Evolutionary conservation across 371 early-diverging fungal species (phyloP), one percentile per base, ranked within the genome.

Genomic region (Paraphysoderma sedebokerense): DNA sequence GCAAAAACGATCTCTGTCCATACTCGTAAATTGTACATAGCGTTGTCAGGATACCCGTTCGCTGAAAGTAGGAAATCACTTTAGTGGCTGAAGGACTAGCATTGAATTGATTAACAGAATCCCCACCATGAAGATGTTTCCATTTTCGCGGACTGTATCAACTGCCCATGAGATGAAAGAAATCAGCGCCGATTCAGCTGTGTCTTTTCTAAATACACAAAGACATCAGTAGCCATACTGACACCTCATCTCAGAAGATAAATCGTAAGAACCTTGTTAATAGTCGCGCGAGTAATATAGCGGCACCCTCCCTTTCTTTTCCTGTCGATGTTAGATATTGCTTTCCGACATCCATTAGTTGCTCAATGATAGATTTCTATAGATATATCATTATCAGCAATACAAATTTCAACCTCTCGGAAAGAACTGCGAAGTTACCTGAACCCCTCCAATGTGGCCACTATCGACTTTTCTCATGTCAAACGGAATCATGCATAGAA

Each of bases 401-500:
- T n/a, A n/a, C n/a, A n/a, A n/a, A 4, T 41, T 28, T 24, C 5
- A 2, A n/a, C 20, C 15, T 44, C 42, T 26, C 47, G 1, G 27
- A 34, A 13, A 17, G 35, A 34, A 34, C 53, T 17, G 28, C 42
- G 29, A 12, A 24, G 15, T 40, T 30, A 11, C 27, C 44, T 9
- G 48, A 24, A 29, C 13, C 13, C 42, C 32, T 5, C 36, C 44
- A 2, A 24, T 47, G 2, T 54, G 46, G 1, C 73, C 70, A 52
- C 82, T 81, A 55, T 90, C 92, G 19, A 93, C 72, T 17, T 65
- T 76, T 48, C 67, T 70, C 13, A 95, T 67, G 61, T 92, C 90
- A 57, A 95, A 95, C 2, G 96, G 96, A 24, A 88, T 77, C 87
- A 87, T 86, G 45, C 77, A 74, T 50, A 92, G 72, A 33, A 92